These are phyloP conservation scores for Barbarea vulgaris DNA, from an alignment of 345 rosid genomes.

Conservation along the genomic window DNA sequence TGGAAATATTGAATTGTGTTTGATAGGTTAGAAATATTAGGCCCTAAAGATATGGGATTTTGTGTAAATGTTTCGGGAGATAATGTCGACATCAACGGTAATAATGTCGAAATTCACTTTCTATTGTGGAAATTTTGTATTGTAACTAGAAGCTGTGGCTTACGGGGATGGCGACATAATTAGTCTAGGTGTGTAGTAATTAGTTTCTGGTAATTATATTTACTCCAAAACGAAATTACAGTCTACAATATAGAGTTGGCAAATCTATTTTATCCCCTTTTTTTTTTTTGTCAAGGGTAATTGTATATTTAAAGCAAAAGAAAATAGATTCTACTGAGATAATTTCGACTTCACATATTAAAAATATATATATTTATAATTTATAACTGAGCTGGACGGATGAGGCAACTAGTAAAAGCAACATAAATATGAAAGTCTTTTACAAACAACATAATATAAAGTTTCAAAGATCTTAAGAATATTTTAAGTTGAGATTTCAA, in stretches of 20 bases:
- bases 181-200: conserved; percentile 6
- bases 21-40: neutral
- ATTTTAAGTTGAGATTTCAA: neutral
- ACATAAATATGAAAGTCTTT: neutral
- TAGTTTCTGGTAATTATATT: conserved; percentile 8
- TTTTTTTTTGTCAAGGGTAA: neutral
- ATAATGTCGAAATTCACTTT: neutral
- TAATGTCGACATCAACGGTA: conserved; percentile 32
- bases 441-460: neutral
- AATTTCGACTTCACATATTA: neutral
- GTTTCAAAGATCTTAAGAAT: neutral
- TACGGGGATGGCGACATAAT: conserved; percentile 34
- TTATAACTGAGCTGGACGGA: neutral
- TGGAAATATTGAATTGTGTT: neutral
- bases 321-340: neutral
- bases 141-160: neutral
- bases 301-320: neutral
- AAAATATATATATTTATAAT: neutral
- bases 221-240: neutral
- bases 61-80: neutral
- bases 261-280: neutral
- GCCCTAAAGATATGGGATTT: neutral
- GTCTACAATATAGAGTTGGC: neutral
- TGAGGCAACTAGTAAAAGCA: neutral
- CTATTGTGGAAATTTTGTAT: neutral